Percentiles rank a stretch among this genome's conserved stretches.
Evolutionary conservation across 768 basidiomycete genomes (phyloP).

Genomic region (Phaffia tasmanica): DNA sequence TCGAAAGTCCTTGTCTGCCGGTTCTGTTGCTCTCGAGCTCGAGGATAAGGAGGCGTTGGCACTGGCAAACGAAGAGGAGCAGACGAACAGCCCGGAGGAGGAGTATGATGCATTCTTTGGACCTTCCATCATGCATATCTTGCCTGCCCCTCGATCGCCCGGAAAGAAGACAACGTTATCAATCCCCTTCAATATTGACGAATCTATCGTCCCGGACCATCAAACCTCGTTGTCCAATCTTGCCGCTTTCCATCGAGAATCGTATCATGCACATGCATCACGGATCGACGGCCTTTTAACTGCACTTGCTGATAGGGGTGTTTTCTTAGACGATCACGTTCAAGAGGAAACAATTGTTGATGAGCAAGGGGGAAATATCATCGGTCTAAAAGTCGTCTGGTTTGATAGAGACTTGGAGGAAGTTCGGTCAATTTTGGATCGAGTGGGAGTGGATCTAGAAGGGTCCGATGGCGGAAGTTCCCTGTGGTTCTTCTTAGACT

Average conservation of each 20-base stretch:
- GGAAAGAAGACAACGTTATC: conserved; percentile 6
- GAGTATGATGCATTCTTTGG: conserved; percentile 11
- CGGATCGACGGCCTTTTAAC: conserved; percentile 2
- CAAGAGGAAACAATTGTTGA: neutral
- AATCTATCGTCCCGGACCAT: neutral
- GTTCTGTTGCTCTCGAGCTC: neutral
- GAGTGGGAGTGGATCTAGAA: no score
- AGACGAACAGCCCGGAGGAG: neutral
- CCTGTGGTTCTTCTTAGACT: no score
- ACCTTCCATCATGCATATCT: conserved; percentile 9
- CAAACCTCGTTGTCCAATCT: conserved; percentile 9
- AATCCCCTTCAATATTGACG: neutral
- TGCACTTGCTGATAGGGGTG: conserved; percentile 6
- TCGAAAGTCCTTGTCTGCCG: neutral
- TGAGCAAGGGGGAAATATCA: neutral
- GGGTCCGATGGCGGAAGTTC: no score
- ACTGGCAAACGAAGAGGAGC: neutral
- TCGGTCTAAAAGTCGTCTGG: neutral
- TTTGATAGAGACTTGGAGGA: neutral
- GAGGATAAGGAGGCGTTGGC: neutral
- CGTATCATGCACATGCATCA: neutral
- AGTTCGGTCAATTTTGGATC: neutral
- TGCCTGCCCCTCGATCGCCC: conserved; percentile 4
- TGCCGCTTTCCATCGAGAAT: neutral
- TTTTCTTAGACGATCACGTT: conserved; percentile 2